Base-by-base conservation (phyloP, 2,329 filamentous ascomycete genomes). In the Botrytis elliptica region DNA sequence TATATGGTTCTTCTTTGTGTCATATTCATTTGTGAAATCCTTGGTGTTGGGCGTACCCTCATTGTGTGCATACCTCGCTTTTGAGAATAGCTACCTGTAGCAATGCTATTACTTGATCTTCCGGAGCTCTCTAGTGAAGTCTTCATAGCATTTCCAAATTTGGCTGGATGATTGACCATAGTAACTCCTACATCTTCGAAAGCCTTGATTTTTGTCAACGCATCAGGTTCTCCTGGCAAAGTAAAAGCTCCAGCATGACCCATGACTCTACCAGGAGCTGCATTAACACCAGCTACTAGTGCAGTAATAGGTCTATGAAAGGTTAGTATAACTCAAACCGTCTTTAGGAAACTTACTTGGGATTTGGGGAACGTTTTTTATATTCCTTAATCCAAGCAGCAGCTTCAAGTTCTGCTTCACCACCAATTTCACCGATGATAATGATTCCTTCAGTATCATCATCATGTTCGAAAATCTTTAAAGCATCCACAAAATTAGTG, bases 211-310 rank as follows among this genome's bases (percentile, higher is more conserved):
- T 95, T 95, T n/a, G 86, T 85, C 57, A 85, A 83, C 0, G 90
- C 88, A 74, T 86, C 86, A 5, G 89, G 87, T 79, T 95, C 92
- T 33, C 90, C 91, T 10, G 89, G 86, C 1, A 89, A 86, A 71
- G 86, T 85, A 85, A 92, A 93, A 22, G 93, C 93, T 62, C 93
- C 93, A 16, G 92, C 91, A 81, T 95, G 93, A 16, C 93, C 93
- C 92, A 95, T 94, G 62, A 93, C 87, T 36, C 88, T 86, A 22
- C 90, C 90, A 25, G 85, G 83, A 9, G 87, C 86, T n/a, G 90
- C 90, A 75, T 88, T 83, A 66, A 90, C 83, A 7, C 93, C 92
- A 44, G 88, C 92, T 42, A 95, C 85, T 9, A 94, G 84, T 65
- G 90, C 92, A 79, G 91, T 89, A 63, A 95, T 92, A 0, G 93